Evolutionary conservation across 1,284 basidiomycete genomes (phyloP), one percentile per base, ranked within the genome.

Genomic region (Rhodotorula glutinis): DNA sequence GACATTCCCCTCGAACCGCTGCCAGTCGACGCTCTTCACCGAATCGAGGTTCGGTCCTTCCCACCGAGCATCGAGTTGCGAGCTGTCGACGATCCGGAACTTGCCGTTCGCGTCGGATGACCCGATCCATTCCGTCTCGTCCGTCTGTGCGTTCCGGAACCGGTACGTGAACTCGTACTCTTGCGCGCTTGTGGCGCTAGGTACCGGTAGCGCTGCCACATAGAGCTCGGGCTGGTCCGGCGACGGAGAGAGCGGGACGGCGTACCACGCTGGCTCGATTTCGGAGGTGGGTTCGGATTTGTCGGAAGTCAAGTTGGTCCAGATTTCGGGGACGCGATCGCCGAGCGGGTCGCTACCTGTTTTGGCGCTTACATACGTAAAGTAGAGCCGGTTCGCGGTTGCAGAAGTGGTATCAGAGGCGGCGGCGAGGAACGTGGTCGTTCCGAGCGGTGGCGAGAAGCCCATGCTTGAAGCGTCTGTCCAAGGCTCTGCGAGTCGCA

Each of bases 81-180:
- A 21, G 46, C 21, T 17, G 23, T 1, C 13, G 11, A 63, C 38
- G 29, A 71, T 29, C 19, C 52, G 43, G 14, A 72, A 57, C 43
- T 53, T 55, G 8, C 71, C 73, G 49, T 63, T 68, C n/a, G 47
- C 33, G 10, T 59, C 69, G 7, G 53, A 51, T 21, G 57, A 33
- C 10, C 65, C 68, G 8, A 72, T 62, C 73, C 73, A 74, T 14
- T 66, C 51, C 17, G 70, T 33, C 21, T 61, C 52, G 23, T 60
- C 71, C 5, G 21, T 17, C 3, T 5, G 4, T 3, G 40, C 10
- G 11, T 58, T 29, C 13, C 47, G 47, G 0, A 66, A 53, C 23
- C 73, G 60, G 55, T 57, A 74, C 7, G 73, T 74, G 58, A 62
- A 72, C 57, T 74, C 70, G 59, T 49, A 72, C 13, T 5, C 33